A percentile compares a stretch with the other conserved stretches of the same genome.
These are phyloP conservation scores for Lolium multiflorum DNA, from an alignment of 176 grass and related monocot species.

Conservation along the genomic window DNA sequence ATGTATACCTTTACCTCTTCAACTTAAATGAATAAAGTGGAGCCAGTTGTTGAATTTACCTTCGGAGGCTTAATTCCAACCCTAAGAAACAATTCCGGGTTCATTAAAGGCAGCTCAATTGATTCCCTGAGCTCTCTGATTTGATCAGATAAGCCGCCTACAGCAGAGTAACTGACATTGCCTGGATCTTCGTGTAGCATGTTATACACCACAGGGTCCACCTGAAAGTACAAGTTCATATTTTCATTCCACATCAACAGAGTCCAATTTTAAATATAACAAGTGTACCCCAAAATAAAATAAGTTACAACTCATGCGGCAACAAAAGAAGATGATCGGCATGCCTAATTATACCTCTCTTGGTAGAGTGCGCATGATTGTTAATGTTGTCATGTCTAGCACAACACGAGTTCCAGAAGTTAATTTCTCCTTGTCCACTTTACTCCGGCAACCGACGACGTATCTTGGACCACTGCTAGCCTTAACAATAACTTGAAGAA, in stretches of 20 bases:
- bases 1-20: conserved; percentile 7
- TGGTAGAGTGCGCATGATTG: conserved; percentile 97
- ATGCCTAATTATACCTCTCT: conserved; percentile 65
- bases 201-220: conserved; percentile 98
- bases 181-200: conserved; percentile 99
- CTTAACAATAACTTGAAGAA: conserved; percentile 89
- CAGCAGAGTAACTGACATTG: conserved; percentile 99
- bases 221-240: conserved; percentile 52
- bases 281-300: not conserved
- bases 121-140: conserved; percentile 98
- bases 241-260: conserved; percentile 3
- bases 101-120: conserved; percentile 95
- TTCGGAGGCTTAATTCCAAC: conserved; percentile 99
- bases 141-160: conserved; percentile 93
- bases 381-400: conserved; percentile 99
- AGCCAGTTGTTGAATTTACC: conserved; percentile 47
- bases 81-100: conserved; percentile 91
- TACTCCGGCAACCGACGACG: conserved; percentile 97
- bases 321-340: conserved; percentile 2
- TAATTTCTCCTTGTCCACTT: conserved; percentile 98
- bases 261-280: conserved; percentile 18
- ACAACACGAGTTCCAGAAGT: conserved; percentile 97
- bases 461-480: conserved; percentile 98
- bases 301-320: conserved; percentile 1
- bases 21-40: not conserved